Base-by-base conservation (phyloP, 345 rosid species). In the Salix udensis region DNA sequence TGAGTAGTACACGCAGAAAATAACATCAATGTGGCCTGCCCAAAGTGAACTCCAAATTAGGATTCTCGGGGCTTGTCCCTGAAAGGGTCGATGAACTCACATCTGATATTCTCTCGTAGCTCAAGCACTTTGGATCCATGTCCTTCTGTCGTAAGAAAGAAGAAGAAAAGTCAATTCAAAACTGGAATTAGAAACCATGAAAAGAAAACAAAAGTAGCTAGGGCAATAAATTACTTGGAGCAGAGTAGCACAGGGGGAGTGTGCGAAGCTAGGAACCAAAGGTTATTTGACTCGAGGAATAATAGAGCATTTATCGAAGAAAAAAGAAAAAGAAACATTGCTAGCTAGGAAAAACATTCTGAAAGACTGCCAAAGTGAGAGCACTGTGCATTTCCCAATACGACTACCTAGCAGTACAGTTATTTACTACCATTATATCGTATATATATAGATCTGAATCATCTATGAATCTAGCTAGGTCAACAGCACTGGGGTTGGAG, bases 41-140 rank as follows among this genome's bases (percentile, higher is more conserved):
- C 90, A 96, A 83, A 36, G 98, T 93, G 84, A 96, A 96, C 76
- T 96, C 99, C 78, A 96, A 89, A 85, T 92, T 96, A 67, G 98
- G 99, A 84, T 84, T 94, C 89, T 85, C 87, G 78, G 90, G 90
- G 86, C 93, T 91, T 82, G 92, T 77, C 82, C 90, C 94, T 50
- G 95, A 86, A 68, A 81, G 82, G 68, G 86, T 89, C 76, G 98
- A 87, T 75, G 98, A 92, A 83, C 92, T 92, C 74, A 84, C 87
- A 66, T 92, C 97, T 85, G 94, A 89, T 79, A 82, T 85, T 86
- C 91, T 89, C 79, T 96, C 99, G 71, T 89, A 86, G 83, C 92
- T 95, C 77, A 84, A 78, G 75, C 92, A 79, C 80, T 89, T 90
- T 78, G 91, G 86, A 84, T 89, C 90, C 86, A 82, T 68, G 23